Evolutionary conservation across 768 basidiomycete genomes (phyloP).

Genomic region (Cystobasidium tubakii): DNA sequence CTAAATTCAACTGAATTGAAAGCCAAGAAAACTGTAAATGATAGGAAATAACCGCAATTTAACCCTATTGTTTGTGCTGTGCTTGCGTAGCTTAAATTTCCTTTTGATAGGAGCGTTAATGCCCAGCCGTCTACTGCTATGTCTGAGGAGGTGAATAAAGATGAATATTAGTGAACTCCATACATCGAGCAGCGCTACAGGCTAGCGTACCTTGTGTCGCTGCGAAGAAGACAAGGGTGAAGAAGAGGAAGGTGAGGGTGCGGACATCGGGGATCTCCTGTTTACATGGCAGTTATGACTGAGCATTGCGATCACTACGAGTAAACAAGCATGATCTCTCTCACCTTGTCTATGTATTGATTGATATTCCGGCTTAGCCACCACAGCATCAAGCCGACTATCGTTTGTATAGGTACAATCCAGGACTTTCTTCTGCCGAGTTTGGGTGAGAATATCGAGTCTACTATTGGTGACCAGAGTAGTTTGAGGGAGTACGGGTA

Average conservation of each 20-base stretch:
- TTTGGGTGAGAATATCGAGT: slow-evolving; percentile 72
- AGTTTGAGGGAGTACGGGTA: slow-evolving; percentile 96
- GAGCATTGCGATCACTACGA: background rate
- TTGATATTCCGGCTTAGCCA: slow-evolving; percentile 59
- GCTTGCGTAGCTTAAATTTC: slow-evolving; percentile 90
- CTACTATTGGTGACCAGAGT: slow-evolving; percentile 95
- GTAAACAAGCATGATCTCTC: slow-evolving; percentile 46
- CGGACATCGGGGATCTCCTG: slow-evolving; percentile 76
- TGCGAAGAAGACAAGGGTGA: slow-evolving; percentile 83
- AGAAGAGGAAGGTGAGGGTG: slow-evolving; percentile 75
- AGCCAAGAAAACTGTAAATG: slow-evolving; percentile 89
- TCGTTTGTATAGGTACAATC: slow-evolving; percentile 95
- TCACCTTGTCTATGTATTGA: slow-evolving; percentile 66
- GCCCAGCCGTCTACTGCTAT: slow-evolving; percentile 85
- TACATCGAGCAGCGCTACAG: too few species aligned
- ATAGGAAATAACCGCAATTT: slow-evolving; percentile 89
- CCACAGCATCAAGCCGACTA: slow-evolving; percentile 67
- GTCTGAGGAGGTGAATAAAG: slow-evolving; percentile 66
- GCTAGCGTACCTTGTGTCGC: slow-evolving; percentile 90
- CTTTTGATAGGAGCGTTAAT: slow-evolving; percentile 66
- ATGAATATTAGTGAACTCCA: too few species aligned
- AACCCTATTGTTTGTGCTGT: slow-evolving; percentile 97
- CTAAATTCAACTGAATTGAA: slow-evolving; percentile 90
- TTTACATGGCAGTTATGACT: background rate
- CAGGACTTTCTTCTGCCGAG: slow-evolving; percentile 94